Conservation (phyloP, 441 rosid genomes). For the Adansonia rubrostipa region DNA sequence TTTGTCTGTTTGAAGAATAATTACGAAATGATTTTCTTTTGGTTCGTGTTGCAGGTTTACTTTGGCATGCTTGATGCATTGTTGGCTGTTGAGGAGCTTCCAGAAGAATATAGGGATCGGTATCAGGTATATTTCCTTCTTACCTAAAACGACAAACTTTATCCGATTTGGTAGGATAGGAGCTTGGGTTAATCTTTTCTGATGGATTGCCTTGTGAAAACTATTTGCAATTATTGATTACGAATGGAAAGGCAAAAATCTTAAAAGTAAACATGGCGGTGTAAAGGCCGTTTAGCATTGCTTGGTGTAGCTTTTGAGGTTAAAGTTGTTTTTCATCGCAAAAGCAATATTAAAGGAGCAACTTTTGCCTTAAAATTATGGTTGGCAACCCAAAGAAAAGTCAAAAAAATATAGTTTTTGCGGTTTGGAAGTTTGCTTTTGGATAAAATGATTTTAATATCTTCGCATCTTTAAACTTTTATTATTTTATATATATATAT, state of each 20-base stretch:
- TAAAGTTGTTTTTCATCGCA: too few species aligned
- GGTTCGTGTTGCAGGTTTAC: slow-evolving; percentile 52
- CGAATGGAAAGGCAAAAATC: background rate
- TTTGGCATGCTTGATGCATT: slow-evolving; percentile 81
- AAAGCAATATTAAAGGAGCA: too few species aligned
- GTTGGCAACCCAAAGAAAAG: too few species aligned
- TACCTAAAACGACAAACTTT: slow-evolving; percentile 1
- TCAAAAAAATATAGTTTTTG: too few species aligned
- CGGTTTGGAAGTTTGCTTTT: too few species aligned
- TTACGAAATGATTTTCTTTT: background rate
- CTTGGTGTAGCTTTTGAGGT: too few species aligned
- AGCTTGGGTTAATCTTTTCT: background rate
- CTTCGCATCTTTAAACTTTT: too few species aligned
- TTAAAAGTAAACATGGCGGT: background rate
- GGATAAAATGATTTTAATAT: too few species aligned
- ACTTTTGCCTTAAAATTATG: too few species aligned
- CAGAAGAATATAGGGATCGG: slow-evolving; percentile 63
- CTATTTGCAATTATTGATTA: background rate
- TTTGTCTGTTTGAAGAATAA: slow-evolving; percentile 9
- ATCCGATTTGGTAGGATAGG: background rate
- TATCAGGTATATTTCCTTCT: slow-evolving; percentile 52
- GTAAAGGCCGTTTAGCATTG: too few species aligned
- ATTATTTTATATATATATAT: too few species aligned
- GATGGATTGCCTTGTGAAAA: background rate
- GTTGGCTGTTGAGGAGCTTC: slow-evolving; percentile 76